Evolutionary conservation across 805 yeast genomes (phyloP), one percentile per base, ranked within the genome.

Genomic region (Cyberlindnera misumaiensis): DNA sequence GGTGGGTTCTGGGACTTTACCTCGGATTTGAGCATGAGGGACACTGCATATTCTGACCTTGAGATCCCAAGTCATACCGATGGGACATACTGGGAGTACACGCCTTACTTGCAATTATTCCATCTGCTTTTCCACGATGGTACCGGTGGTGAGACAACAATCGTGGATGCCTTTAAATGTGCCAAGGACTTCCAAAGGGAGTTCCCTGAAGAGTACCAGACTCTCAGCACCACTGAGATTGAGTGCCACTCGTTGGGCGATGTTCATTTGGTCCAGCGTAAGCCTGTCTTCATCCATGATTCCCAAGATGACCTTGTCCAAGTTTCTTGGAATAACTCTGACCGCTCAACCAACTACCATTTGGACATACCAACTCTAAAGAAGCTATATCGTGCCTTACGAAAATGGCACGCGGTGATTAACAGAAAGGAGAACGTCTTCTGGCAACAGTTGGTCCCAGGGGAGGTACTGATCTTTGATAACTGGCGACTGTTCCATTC

Each of bases 1-100:
- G 87, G 86, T n/a, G 86, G 83, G 1, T 80, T 81, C 59, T 81
- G 87, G 86, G 85, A 79, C 53, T 80, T 81, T 57, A 80, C 87
- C 10, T 69, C 83, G 4, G 83, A 80, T 50, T 62, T 80, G 50
- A 68, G 78, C 33, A 77, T 73, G 60, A 73, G 75, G 41, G 88
- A 80, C 51, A 78, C 84, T 4, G 88, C 88, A 3, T 80, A 80
- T 54, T 80, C 86, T 12, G 77, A 78, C 49, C 64, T 79, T 39
- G 81, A 75, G 44, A 74, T 80, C 36, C 73, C 74, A 7, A 60
- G 73, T 10, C 88, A 80, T 50, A 80, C 86, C 2, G 87, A 80
- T 55, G 87, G 87, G 5, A 80, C 86, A 2, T 81, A 80, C 52
- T 80, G 84, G 81, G 68, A 76, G 13, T 80, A 80, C 43, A 75